Percentiles rank a stretch among this genome's conserved stretches.
Evolutionary conservation across 768 basidiomycete species (phyloP).

Genomic region (Xanthoconium stramineum): DNA sequence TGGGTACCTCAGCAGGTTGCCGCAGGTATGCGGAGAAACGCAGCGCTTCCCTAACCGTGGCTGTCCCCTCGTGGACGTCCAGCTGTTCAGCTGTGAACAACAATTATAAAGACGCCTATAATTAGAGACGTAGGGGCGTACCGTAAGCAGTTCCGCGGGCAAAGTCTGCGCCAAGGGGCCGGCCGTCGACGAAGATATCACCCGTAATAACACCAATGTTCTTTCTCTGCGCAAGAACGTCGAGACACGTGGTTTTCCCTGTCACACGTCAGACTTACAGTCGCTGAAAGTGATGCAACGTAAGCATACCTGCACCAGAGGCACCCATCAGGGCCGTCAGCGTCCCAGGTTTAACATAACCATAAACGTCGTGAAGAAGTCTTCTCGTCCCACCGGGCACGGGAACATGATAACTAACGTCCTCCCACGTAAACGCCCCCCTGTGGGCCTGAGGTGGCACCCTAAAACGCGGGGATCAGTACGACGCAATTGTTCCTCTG

Average conservation of each 20-base stretch:
- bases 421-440: constrained; percentile 76
- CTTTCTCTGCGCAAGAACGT: constrained; percentile 70
- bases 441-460: background rate
- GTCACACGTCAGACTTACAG: constrained; percentile 15
- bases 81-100: constrained; percentile 65
- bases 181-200: constrained; percentile 63
- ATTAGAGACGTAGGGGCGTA: constrained; percentile 28
- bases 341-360: constrained; percentile 84
- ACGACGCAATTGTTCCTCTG: background rate
- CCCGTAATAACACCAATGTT: constrained; percentile 67
- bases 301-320: constrained; percentile 61
- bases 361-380: constrained; percentile 72
- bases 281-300: constrained; percentile 4
- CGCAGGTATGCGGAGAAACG: constrained; percentile 83
- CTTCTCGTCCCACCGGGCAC: constrained; percentile 56
- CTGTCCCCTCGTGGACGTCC: constrained; percentile 81
- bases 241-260: constrained; percentile 76
- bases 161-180: constrained; percentile 56
- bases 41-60: constrained; percentile 82
- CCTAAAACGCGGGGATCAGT: constrained; percentile 6
- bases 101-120: constrained; percentile 20
- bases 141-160: constrained; percentile 76
- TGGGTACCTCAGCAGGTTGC: constrained; percentile 63
- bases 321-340: constrained; percentile 88
- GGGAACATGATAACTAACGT: constrained; percentile 73